Evolutionary conservation across 768 basidiomycete genomes (phyloP), one percentile per base, ranked within the genome.

Genomic region (Tylopilus sp.): DNA sequence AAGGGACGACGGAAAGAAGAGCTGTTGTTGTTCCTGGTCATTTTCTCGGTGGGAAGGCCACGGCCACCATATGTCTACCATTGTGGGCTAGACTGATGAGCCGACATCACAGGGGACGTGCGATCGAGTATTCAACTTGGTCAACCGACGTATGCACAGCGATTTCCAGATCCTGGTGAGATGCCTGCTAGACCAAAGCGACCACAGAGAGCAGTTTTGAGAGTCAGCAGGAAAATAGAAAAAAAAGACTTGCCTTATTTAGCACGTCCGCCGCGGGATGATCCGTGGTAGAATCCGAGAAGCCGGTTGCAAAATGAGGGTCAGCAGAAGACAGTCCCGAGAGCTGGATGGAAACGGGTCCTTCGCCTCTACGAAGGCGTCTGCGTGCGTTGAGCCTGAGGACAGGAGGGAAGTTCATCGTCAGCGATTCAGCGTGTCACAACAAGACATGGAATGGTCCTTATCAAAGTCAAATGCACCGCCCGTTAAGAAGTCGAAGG

Each of bases 341-440:
- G 28, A 81, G 71, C 45, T 75, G 74, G 40, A 81, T 74, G 7
- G 79, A 77, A 16, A 76, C 61, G 1, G 68, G 62, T 16, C 71
- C 71, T 2, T 71, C 69, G 6, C 65, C 50, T 40, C 59, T 65
- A 33, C 76, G 74, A 22, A 81, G 70, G 1, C 64, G 60, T 40
- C 71, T 65, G 1, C 80, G 72, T 13, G 77, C 76, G 50, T 83
- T 83, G 33, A 83, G 72, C 25, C 78, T 72, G 52, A 10, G 49
- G 31, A 33, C 17, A 10, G 22, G 17, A 13, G 11, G 16, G 17
- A 19, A 6, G 16, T 22, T 30, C 13, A 21, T 26, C 41, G 24
- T 50, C 2, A 50, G 41, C 9, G 28, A 31, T 29, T 12, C 21
- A 21, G 41, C 9, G 28, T 42, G 40, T 12, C 21, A 21, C n/a